These are phyloP conservation scores for Cucumis melo DNA, from an alignment of 306 rosid genomes.

Conservation along the genomic window DNA sequence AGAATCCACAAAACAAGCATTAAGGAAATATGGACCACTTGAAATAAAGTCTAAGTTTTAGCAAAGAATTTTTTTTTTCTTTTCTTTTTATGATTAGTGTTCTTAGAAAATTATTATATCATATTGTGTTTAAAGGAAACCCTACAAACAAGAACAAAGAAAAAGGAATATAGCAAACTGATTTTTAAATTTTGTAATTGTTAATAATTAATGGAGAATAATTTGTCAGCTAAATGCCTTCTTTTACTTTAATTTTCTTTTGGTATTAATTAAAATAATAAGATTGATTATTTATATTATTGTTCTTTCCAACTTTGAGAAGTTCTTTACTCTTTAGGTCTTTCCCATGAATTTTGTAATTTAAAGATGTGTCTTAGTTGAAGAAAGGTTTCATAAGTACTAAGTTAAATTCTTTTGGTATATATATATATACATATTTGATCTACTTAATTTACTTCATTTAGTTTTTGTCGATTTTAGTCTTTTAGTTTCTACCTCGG, in stretches of 20 bases:
- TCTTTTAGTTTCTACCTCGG: too few species aligned
- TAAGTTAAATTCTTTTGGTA: too few species aligned
- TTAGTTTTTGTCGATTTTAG: too few species aligned
- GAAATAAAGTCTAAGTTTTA: constrained; percentile 13
- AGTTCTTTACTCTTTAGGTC: background rate
- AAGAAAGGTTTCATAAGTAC: background rate
- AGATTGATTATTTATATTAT: background rate
- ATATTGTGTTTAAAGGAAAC: background rate
- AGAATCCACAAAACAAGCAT: constrained; percentile 26
- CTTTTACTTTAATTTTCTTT: background rate
- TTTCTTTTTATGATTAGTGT: background rate
- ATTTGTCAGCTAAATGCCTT: constrained; percentile 1
- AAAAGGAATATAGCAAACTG: background rate
- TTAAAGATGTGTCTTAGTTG: background rate
- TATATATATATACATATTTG: too few species aligned
- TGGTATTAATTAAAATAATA: background rate
- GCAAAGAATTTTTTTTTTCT: background rate
- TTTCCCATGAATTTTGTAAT: background rate
- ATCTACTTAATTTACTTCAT: too few species aligned
- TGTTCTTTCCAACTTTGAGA: background rate
- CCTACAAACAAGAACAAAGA: background rate
- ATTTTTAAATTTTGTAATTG: background rate
- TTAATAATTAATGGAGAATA: background rate
- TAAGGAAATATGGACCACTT: constrained; percentile 23
- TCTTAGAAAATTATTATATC: background rate